phyloP scores from a whole-genome alignment of 495 filamentous ascomycete species.

The Xylaria intraflava region DNA sequence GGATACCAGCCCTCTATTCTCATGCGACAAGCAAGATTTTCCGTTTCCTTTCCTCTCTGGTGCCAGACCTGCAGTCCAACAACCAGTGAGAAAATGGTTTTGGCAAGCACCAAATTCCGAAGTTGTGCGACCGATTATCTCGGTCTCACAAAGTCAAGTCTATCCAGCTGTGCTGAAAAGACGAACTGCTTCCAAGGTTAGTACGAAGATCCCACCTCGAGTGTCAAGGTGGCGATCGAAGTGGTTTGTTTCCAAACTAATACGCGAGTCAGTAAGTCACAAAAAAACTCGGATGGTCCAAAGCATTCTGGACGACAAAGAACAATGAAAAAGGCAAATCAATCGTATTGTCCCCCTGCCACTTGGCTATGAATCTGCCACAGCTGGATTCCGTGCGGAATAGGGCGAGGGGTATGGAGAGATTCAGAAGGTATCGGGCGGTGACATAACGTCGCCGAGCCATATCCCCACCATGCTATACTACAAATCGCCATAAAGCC shows the following conservation, averaged over 20 bases:
- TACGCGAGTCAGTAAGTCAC: constrained; percentile 17
- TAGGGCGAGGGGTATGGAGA: constrained; percentile 14
- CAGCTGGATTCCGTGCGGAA: not conserved
- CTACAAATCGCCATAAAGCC: constrained; percentile 17
- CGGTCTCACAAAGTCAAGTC: not conserved
- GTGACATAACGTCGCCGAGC: constrained; percentile 5
- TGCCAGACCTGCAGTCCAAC: constrained; percentile 33
- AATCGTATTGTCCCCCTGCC: constrained; percentile 21
- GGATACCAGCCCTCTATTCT: too few species aligned
- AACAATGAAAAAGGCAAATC: not conserved
- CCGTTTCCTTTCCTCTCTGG: constrained; percentile 31
- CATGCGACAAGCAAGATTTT: not conserved
- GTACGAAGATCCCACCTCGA: not conserved
- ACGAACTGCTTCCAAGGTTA: constrained; percentile 8
- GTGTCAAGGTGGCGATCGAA: not conserved
- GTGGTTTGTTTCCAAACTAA: not conserved
- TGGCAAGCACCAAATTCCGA: constrained; percentile 1
- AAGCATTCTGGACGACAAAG: not conserved
- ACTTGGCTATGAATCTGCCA: constrained; percentile 18
- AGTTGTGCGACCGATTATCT: not conserved
- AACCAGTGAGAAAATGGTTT: constrained; percentile 42
- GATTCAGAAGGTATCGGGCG: not conserved
- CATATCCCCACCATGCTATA: constrained; percentile 14
- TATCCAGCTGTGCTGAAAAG: not conserved
- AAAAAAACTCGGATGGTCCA: not conserved